phyloP scores from a whole-genome alignment of 1,284 basidiomycete genomes.

The Pyrrhoderma lamaoense region DNA sequence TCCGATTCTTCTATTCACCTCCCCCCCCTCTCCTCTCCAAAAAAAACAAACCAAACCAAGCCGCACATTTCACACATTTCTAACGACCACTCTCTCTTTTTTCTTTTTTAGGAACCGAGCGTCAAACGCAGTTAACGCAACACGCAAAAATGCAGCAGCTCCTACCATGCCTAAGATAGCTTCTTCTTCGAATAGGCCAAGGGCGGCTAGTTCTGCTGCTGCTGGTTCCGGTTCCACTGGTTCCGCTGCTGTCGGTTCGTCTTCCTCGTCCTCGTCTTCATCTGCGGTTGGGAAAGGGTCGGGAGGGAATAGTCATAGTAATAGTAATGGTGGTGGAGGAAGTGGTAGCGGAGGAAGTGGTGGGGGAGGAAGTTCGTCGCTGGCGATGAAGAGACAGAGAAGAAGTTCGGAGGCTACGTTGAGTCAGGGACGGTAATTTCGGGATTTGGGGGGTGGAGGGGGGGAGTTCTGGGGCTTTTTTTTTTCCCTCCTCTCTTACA shows the following conservation, averaged over 20 bases:
- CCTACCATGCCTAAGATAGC: constrained; percentile 61
- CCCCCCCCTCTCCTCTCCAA: too few species aligned
- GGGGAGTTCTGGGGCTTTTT: too few species aligned
- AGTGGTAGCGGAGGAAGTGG: constrained; percentile 20
- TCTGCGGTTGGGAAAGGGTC: constrained; percentile 11
- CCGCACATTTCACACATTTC: not conserved
- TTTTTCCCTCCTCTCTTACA: too few species aligned
- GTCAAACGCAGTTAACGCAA: constrained; percentile 55
- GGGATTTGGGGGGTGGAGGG: not conserved
- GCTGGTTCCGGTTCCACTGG: constrained; percentile 11
- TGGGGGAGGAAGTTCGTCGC: constrained; percentile 19
- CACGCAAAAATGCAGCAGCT: constrained; percentile 46
- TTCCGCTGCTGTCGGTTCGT: constrained; percentile 23
- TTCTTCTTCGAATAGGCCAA: constrained; percentile 55
- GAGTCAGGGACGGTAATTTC: not conserved
- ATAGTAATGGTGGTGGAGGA: constrained; percentile 17
- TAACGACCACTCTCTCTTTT: too few species aligned
- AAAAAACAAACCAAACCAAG: constrained; percentile 8
- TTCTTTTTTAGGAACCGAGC: constrained; percentile 58
- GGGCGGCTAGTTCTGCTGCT: constrained; percentile 57
- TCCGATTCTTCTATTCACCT: constrained; percentile 1
- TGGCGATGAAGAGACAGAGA: constrained; percentile 73
- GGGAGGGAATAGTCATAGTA: constrained; percentile 24
- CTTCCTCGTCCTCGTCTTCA: too few species aligned
- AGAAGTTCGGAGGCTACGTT: constrained; percentile 59